phyloP scores from a whole-genome alignment of 441 rosid species.

The Eutrema salsugineum region DNA sequence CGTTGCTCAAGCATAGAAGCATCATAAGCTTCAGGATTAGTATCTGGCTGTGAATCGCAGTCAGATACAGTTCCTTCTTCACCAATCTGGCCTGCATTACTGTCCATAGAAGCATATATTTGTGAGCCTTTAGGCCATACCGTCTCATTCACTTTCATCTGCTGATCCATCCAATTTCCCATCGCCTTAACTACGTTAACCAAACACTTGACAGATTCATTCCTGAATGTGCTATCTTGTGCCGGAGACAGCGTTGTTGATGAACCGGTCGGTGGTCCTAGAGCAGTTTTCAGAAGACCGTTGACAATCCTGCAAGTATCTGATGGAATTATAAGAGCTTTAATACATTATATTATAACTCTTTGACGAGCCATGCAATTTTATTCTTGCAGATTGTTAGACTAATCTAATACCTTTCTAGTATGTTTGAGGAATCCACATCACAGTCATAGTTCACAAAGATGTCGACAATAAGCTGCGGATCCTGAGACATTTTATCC shows the following conservation, averaged over 20 bases:
- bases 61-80: constrained; percentile 75
- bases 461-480: constrained; percentile 79
- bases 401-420: constrained; percentile 70
- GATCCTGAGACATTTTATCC: constrained; percentile 81
- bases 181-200: constrained; percentile 78
- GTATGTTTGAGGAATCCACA: constrained; percentile 86
- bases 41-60: constrained; percentile 69
- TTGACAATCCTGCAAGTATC: constrained; percentile 99
- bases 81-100: constrained; percentile 42
- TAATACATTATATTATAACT: constrained; percentile 53
- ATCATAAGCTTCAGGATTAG: constrained; percentile 68
- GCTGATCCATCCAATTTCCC: constrained; percentile 97
- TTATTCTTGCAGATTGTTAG: background rate
- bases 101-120: constrained; percentile 52
- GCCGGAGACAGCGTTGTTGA: constrained; percentile 78
- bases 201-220: constrained; percentile 96
- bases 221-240: constrained; percentile 87
- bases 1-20: constrained; percentile 94
- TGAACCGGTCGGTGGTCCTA: constrained; percentile 96
- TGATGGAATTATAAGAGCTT: constrained; percentile 98
- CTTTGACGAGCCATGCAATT: constrained; percentile 15
- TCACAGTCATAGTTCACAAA: constrained; percentile 98
- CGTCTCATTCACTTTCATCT: constrained; percentile 64
- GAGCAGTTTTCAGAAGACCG: constrained; percentile 96
- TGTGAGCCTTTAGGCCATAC: constrained; percentile 56